A percentile compares a stretch with the other conserved stretches of the same genome.
These are phyloP conservation scores for Lachancea lanzarotensis DNA, from an alignment of 805 yeast species.

Conservation along the genomic window DNA sequence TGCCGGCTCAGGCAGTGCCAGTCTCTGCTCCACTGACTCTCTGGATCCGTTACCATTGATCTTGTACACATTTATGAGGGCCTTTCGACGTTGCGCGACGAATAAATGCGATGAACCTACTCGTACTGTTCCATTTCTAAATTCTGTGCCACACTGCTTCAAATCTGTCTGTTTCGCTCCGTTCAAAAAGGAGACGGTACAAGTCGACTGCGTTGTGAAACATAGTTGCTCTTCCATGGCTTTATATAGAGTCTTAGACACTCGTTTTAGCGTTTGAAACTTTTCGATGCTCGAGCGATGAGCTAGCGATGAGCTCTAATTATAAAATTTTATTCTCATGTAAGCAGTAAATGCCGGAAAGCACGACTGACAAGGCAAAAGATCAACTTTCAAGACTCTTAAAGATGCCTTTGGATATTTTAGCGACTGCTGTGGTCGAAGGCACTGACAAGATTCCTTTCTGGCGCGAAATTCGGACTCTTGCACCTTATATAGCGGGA, in stretches of 20 bases:
- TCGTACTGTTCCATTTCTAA: conserved; percentile 43
- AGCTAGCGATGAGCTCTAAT: conserved; percentile 21
- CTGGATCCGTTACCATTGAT: conserved; percentile 35
- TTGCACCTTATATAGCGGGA: conserved; percentile 48
- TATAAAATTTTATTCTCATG: conserved; percentile 2
- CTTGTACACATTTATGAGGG: conserved; percentile 65
- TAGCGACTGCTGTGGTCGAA: conserved; percentile 59
- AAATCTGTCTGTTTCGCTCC: conserved; percentile 27
- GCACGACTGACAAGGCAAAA: not conserved
- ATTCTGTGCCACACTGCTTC: conserved; percentile 39
- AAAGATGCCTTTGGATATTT: conserved; percentile 77
- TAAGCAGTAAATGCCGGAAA: not conserved
- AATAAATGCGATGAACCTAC: conserved; percentile 55
- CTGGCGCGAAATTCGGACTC: conserved; percentile 50
- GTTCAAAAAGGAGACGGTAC: conserved; percentile 25
- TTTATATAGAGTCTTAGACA: not conserved
- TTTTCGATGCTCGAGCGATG: conserved; percentile 2
- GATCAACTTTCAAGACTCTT: not conserved
- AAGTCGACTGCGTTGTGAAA: conserved; percentile 27
- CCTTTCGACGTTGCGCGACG: conserved; percentile 62
- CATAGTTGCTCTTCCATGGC: conserved; percentile 28
- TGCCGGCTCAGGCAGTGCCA: conserved; percentile 79
- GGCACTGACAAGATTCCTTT: conserved; percentile 77
- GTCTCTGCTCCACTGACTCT: conserved; percentile 62
- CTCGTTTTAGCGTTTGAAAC: not conserved